Base-by-base conservation (phyloP, 768 basidiomycete genomes). In the Naganishia friedmannii region DNA sequence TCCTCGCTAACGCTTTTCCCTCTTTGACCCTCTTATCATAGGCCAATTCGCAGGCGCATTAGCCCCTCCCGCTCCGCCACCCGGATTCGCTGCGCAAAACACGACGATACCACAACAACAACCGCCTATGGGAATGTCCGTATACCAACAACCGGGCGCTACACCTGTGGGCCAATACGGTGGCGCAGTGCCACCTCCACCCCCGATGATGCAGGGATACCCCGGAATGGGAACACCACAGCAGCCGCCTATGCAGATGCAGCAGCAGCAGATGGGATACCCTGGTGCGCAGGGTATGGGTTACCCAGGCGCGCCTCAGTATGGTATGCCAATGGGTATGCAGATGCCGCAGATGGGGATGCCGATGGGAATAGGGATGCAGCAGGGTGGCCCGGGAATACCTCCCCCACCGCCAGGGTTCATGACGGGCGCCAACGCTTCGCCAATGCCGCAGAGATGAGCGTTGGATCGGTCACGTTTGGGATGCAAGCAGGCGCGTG, bases 31-130 rank as follows among this genome's bases (percentile, higher is more conserved):
- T 45, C 87, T 0, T 90, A 91, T 76, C 39, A 88, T 90, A 83
- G 93, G 93, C n/a, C 93, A 94, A 82, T 95, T 93, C 77, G 93
- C 93, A 12, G 93, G 93, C 46, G 89, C 86, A 19, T 85, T 96
- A 21, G 66, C 73, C 15, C 56, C 74, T 0, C 72, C 68, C 56
- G 66, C 72, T 4, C 72, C 70, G 1, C 74, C 74, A 26, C 60
- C 72, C 4, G 67, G 72, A 9, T 73, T 75, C 56, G 57, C 69
- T 5, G 46, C 54, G 13, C 70, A 71, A 55, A 63, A 57, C 28
- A 69, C 74, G 13, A 66, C 67, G 17, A 48, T 70, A 23, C 53
- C 72, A 15, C 76, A 76, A 29, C 76, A 76, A 29, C 73, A 77
- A 37, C 78, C 78, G 28, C 79, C 80, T 37, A 72, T 74, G 45